phyloP scores from a whole-genome alignment of 441 rosid species.

The Corymbia calophylla region DNA sequence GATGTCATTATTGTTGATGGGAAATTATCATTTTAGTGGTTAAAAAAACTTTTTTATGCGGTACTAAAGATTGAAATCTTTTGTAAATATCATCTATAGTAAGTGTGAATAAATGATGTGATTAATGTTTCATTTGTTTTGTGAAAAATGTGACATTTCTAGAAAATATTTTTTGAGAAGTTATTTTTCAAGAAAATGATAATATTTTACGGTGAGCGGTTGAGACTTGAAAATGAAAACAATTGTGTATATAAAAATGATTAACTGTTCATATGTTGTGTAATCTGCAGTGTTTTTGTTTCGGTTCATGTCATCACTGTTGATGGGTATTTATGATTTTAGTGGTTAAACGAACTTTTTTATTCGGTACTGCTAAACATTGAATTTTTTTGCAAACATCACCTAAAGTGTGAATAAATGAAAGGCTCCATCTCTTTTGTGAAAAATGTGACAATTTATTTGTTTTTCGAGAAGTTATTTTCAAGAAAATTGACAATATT shows the following conservation, averaged over 20 bases:
- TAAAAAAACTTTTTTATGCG: fast-evolving
- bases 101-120: fast-evolving
- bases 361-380: background rate
- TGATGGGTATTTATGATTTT: background rate
- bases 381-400: background rate
- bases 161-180: background rate
- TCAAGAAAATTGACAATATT: no score
- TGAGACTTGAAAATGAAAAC: background rate
- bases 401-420: background rate
- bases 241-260: background rate
- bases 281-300: background rate
- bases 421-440: background rate
- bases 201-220: fast-evolving
- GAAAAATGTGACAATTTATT: background rate
- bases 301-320: background rate
- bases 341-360: background rate
- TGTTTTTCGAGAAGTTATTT: no score
- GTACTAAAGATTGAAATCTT: background rate
- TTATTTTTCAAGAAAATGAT: background rate
- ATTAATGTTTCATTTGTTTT: background rate
- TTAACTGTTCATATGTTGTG: fast-evolving
- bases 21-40: background rate
- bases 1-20: background rate
- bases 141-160: background rate
- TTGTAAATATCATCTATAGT: background rate